Conservation (phyloP, 495 filamentous ascomycete species). For the Cetradonia linearis region DNA sequence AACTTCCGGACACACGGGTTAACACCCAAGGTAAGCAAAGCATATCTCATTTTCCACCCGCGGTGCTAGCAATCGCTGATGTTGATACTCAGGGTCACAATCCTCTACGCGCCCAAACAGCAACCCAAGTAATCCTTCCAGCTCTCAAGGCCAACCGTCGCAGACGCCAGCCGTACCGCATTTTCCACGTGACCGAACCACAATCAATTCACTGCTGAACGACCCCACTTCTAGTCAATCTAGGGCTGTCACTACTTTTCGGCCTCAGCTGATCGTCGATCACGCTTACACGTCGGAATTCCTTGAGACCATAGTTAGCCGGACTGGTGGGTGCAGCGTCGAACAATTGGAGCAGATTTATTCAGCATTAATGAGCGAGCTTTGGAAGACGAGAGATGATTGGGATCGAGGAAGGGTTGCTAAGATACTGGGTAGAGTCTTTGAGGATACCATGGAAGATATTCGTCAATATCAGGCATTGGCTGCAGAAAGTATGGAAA, state of each 20-base stretch:
- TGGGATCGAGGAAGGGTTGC: slow-evolving; percentile 72
- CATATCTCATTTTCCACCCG: background rate
- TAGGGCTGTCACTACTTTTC: slow-evolving; percentile 21
- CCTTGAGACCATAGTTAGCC: slow-evolving; percentile 46
- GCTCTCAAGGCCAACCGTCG: slow-evolving; percentile 35
- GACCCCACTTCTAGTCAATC: slow-evolving; percentile 33
- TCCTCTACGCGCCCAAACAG: slow-evolving; percentile 30
- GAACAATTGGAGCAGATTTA: slow-evolving; percentile 94
- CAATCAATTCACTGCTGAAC: slow-evolving; percentile 39
- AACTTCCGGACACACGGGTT: slow-evolving; percentile 53
- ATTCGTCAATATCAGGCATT: slow-evolving; percentile 61
- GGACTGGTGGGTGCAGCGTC: slow-evolving; percentile 69
- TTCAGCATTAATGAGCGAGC: slow-evolving; percentile 75
- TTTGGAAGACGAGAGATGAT: slow-evolving; percentile 69
- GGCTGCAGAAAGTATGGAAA: slow-evolving; percentile 22
- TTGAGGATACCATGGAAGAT: slow-evolving; percentile 72
- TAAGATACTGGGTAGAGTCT: slow-evolving; percentile 48
- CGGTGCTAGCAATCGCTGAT: background rate
- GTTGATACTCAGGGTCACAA: slow-evolving; percentile 14
- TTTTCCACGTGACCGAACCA: slow-evolving; percentile 31
- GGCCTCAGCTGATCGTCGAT: slow-evolving; percentile 44
- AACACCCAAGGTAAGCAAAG: slow-evolving; percentile 20
- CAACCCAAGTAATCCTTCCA: slow-evolving; percentile 25
- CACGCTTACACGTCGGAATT: slow-evolving; percentile 44
- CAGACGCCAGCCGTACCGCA: slow-evolving; percentile 39